Evolutionary conservation across 2,329 filamentous ascomycete genomes (phyloP).

Genomic region (Bipolaris bicolor): DNA sequence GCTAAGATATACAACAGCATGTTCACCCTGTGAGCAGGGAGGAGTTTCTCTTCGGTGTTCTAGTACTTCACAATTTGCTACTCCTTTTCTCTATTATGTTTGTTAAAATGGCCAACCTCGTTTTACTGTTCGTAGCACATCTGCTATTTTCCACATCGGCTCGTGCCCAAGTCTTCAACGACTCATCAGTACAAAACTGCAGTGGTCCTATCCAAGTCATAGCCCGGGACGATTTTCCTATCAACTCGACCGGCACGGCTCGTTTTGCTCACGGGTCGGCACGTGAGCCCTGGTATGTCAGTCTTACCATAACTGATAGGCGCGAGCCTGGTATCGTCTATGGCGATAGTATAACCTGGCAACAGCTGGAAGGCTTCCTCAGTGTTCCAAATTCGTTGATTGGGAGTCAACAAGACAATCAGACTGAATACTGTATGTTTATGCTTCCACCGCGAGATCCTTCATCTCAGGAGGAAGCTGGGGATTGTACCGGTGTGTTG

Average conservation of each 20-base stretch:
- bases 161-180: not conserved
- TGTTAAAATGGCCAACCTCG: too few relatives aligned
- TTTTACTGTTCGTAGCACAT: too few relatives aligned
- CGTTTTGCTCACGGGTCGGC: not conserved
- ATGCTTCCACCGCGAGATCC: not conserved
- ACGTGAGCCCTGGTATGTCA: constrained; percentile 1
- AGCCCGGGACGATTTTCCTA: not conserved
- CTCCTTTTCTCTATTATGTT: too few relatives aligned
- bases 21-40: too few relatives aligned
- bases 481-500: not conserved
- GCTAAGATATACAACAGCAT: too few relatives aligned
- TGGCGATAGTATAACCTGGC: not conserved
- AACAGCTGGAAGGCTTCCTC: not conserved
- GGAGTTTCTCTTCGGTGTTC: too few relatives aligned
- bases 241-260: not conserved
- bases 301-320: constrained; percentile 4
- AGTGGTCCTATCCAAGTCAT: too few relatives aligned
- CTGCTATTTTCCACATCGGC: not conserved
- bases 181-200: not conserved
- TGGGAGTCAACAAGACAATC: not conserved
- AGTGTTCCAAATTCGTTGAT: not conserved
- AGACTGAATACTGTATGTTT: not conserved
- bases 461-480: not conserved
- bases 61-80: too few relatives aligned
- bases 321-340: not conserved